Base-by-base conservation (phyloP, 2,329 filamentous ascomycete species). In the Dryadomyces quercus-mongolicae region DNA sequence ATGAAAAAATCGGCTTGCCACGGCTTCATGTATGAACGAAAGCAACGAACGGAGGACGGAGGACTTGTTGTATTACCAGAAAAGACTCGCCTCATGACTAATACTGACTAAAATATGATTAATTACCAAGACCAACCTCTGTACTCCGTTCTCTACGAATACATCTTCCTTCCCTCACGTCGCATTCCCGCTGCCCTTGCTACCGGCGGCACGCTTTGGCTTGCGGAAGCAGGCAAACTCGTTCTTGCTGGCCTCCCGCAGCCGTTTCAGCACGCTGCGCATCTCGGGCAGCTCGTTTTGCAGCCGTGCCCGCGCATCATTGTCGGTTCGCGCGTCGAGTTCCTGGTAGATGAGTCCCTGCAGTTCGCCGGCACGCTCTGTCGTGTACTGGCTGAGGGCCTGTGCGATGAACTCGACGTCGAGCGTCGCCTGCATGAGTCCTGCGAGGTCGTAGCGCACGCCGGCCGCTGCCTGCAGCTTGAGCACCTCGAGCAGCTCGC, bases 361-460 rank as follows among this genome's bases (percentile, higher is more conserved):
- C 15, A 88, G 77, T 65, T 91, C 82, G 8, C 82, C 83, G 3
- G 90, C 88, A 51, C 82, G 78, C 55, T 95, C 86, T 0, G 88
- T 93, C 0, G 88, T 93, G 68, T 94, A 98, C 61, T 91, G 85
- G 57, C 81, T 87, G 38, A 98, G 77, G 5, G 92, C 96, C 72
- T 98, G 93, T 1, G 91, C 88, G 55, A 97, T 84, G 65, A 98
- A 97, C 69, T 98, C 93, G 1, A 96, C 91, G 64, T 98, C 93
- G 1, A 98, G 80, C 0, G 93, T 98, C 1, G 94, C 94, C 70
- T 98, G 94, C 84, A 97, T 95, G 51, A 98, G 79, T 7, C 87
- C 85, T 5, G 85, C 76, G 0, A 98, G 81, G 1, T 82, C 78
- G 70, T 93, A 97, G 20, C 74, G 74, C 5, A 25, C 38, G 15